phyloP scores from a whole-genome alignment of 1,139 yeast species.

The Candida sojae region DNA sequence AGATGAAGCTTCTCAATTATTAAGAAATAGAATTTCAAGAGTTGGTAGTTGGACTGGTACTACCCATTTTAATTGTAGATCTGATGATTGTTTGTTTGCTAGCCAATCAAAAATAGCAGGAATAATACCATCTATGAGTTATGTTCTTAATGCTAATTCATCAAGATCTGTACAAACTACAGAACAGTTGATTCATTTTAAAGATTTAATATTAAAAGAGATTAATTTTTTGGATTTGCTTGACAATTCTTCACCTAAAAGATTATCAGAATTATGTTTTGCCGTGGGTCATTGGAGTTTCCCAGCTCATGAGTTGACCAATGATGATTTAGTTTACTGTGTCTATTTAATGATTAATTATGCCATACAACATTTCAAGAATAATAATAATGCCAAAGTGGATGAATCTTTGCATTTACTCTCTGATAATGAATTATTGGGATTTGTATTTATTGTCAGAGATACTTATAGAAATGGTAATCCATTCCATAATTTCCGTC shows the following conservation, averaged over 20 bases:
- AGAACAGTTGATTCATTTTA: slow-evolving; percentile 24
- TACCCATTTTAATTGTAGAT: slow-evolving; percentile 11
- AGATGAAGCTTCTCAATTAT: slow-evolving; percentile 25
- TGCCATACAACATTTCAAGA: slow-evolving; percentile 37
- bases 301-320: slow-evolving; percentile 67
- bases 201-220: slow-evolving; percentile 33
- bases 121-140: slow-evolving; percentile 37
- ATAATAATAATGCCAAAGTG: background rate
- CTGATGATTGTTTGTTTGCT: slow-evolving; percentile 1
- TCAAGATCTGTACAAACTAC: slow-evolving; percentile 25
- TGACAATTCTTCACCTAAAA: slow-evolving; percentile 23
- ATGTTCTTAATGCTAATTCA: slow-evolving; percentile 25
- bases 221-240: slow-evolving; percentile 41
- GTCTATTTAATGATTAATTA: slow-evolving; percentile 57
- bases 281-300: slow-evolving; percentile 56
- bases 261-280: slow-evolving; percentile 33
- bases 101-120: slow-evolving; percentile 17
- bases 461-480: slow-evolving; percentile 81
- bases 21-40: slow-evolving; percentile 45
- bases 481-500: slow-evolving; percentile 93
- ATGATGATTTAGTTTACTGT: slow-evolving; percentile 68
- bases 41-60: slow-evolving; percentile 63
- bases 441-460: slow-evolving; percentile 64
- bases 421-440: slow-evolving; percentile 48
- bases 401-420: slow-evolving; percentile 21